A percentile compares a stretch with the other conserved stretches of the same genome.
Evolutionary conservation across 73 alveolate genomes (phyloP).

Genomic region (Blepharisma japonicum): DNA sequence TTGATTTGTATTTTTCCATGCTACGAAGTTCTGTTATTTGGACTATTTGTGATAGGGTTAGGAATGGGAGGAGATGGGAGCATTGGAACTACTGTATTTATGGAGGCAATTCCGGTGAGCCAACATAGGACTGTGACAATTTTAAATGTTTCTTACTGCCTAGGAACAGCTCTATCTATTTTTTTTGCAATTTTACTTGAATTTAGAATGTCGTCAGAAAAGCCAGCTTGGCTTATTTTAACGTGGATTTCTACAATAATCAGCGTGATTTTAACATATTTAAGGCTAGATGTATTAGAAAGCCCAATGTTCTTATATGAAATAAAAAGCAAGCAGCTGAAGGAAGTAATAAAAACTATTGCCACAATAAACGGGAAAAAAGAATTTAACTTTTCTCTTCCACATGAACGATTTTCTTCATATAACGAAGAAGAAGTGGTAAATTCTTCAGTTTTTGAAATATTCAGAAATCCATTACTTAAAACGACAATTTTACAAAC

Average conservation of each 20-base stretch:
- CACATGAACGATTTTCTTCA: neutral
- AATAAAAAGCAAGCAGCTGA: neutral
- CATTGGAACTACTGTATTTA: neutral
- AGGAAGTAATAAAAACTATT: neutral
- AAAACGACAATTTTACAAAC: neutral
- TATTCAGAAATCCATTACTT: neutral
- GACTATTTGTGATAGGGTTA: neutral
- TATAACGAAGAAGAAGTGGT: neutral
- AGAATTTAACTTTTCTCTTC: neutral
- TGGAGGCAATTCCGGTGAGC: neutral
- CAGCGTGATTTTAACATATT: neutral
- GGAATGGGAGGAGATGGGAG: neutral
- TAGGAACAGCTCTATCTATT: neutral
- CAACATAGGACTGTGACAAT: neutral
- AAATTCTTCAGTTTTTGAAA: neutral
- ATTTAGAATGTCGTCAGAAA: neutral
- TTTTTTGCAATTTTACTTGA: neutral
- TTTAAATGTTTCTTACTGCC: neutral
- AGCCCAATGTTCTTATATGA: conserved; percentile 9
- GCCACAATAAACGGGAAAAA: neutral
- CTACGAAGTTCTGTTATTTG: neutral
- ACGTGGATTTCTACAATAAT: neutral
- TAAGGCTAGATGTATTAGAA: neutral
- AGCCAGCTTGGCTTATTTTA: neutral
- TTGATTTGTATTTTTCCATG: neutral